Percentiles rank a stretch among this genome's conserved stretches.
Conservation (phyloP, 768 basidiomycete genomes). For the Boletus patriciae region DNA sequence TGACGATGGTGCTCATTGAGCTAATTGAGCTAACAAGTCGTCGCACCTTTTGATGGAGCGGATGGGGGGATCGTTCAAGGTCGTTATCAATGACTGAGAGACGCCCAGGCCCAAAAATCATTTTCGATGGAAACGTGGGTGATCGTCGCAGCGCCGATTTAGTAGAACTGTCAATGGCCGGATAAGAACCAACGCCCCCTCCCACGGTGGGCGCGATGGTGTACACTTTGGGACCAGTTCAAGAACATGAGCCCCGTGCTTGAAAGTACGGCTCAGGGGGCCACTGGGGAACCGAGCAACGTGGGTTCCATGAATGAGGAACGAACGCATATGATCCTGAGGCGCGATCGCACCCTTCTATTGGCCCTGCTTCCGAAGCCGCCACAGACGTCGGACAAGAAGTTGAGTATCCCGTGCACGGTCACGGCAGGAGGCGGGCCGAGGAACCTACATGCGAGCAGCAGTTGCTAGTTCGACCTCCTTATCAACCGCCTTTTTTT, state of each 20-base stretch:
- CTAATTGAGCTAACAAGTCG: not conserved
- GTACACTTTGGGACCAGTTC: not conserved
- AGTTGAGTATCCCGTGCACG: too few relatives aligned
- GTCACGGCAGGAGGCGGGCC: too few relatives aligned
- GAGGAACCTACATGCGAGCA: too few relatives aligned
- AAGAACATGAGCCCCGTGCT: too few relatives aligned
- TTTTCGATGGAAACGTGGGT: slow-evolving; percentile 46
- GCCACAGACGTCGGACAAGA: too few relatives aligned
- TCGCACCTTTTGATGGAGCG: too few relatives aligned
- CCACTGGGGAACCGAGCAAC: too few relatives aligned
- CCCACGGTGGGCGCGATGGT: too few relatives aligned
- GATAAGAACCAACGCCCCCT: not conserved
- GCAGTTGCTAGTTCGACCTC: too few relatives aligned
- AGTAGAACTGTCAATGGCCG: not conserved
- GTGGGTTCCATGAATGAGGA: not conserved
- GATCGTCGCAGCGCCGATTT: slow-evolving; percentile 23
- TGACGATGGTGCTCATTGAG: slow-evolving; percentile 11
- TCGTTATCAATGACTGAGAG: slow-evolving; percentile 31
- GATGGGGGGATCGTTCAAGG: slow-evolving; percentile 34
- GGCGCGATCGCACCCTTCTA: too few relatives aligned
- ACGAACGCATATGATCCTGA: slow-evolving; percentile 31
- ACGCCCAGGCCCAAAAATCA: not conserved
- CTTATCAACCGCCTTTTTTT: too few relatives aligned
- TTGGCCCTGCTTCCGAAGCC: not conserved
- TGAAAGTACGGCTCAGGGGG: too few relatives aligned